These are phyloP conservation scores for Cryoendolithus antarcticus DNA, from an alignment of 2,329 filamentous ascomycete genomes.

Conservation along the genomic window DNA sequence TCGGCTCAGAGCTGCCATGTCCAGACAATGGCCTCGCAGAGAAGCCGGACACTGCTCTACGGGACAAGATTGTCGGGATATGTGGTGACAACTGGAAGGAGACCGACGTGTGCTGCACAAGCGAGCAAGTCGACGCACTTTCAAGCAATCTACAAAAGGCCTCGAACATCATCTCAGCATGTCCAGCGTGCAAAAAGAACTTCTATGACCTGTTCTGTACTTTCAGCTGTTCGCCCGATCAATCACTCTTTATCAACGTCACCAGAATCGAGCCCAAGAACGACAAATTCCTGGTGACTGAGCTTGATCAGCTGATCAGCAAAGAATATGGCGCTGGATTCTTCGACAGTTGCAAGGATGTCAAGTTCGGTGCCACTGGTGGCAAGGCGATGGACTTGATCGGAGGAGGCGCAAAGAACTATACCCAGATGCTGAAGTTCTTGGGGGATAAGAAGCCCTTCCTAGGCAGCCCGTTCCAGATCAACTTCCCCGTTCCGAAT, in stretches of 20 bases:
- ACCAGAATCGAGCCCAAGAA: constrained; percentile 53
- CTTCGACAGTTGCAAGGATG: constrained; percentile 96
- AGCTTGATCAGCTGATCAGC: constrained; percentile 81
- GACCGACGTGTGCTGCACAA: constrained; percentile 71
- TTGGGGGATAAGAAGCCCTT: constrained; percentile 85
- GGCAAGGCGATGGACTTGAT: constrained; percentile 95
- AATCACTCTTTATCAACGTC: constrained; percentile 89
- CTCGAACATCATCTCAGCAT: constrained; percentile 79
- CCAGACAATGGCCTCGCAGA: constrained; percentile 77
- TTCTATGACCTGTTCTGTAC: constrained; percentile 98
- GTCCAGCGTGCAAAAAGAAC: constrained; percentile 93
- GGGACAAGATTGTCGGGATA: constrained; percentile 67
- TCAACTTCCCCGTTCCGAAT: constrained; percentile 68
- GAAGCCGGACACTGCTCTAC: constrained; percentile 57
- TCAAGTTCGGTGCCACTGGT: constrained; percentile 93
- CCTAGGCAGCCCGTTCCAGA: constrained; percentile 87
- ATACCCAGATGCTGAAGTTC: constrained; percentile 76
- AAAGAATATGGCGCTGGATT: constrained; percentile 75
- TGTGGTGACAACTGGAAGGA: constrained; percentile 81
- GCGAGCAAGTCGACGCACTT: constrained; percentile 69
- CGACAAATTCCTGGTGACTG: constrained; percentile 60
- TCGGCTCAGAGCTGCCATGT: constrained; percentile 81
- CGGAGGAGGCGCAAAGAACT: constrained; percentile 86
- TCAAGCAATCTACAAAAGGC: constrained; percentile 77
- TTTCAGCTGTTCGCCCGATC: constrained; percentile 94